Evolutionary conservation across 1,284 basidiomycete genomes (phyloP), one percentile per base, ranked within the genome.

Genomic region (Ceratobasidium sp.): DNA sequence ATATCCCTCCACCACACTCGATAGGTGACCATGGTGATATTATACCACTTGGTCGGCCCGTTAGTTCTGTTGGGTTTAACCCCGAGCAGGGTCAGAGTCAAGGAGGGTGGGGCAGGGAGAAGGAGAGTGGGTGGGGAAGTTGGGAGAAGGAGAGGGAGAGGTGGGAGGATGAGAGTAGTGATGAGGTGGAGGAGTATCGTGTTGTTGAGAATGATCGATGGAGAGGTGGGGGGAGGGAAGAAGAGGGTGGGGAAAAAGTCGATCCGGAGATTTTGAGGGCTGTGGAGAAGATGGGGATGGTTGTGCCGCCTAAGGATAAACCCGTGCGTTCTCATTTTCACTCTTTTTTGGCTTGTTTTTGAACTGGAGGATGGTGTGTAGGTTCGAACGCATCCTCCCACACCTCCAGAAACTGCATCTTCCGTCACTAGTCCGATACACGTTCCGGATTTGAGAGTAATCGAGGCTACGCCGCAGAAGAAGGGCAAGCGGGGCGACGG

Each of bases 1-100:
- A 81, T 33, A 84, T 91, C 66, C 88, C 88, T 0, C 87, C 90
- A 0, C 87, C 90, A 1, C 89, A 91, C 75, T 75, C 66, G 17
- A 74, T 79, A 3, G 47, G 77, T 22, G 78, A 78, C 17, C 73
- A 76, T 31, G 45, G 11, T 1, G 67, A 60, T 3, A 60, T 72
- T 22, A 53, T 59, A 6, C 59, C 73, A 29, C 72, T 76, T 27
- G 76, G 75, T 22, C 62, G 64, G 15, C 54, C 77, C 8, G 59
- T 74, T 51, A 41, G 29, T 22, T 53, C 59, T 8, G 31, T 48
- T 51, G 59, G 45, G 1, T 69, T 73, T 27, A 7, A 41, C 33
- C 82, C 88, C 29, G 88, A 90, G 60, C 83, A 84, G 1, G 88
- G 89, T 54, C 54, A 66, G 60, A 69, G 22, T 76, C 84, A 53